phyloP scores from a whole-genome alignment of 495 filamentous ascomycete species.

The Neurospora sublineolata region DNA sequence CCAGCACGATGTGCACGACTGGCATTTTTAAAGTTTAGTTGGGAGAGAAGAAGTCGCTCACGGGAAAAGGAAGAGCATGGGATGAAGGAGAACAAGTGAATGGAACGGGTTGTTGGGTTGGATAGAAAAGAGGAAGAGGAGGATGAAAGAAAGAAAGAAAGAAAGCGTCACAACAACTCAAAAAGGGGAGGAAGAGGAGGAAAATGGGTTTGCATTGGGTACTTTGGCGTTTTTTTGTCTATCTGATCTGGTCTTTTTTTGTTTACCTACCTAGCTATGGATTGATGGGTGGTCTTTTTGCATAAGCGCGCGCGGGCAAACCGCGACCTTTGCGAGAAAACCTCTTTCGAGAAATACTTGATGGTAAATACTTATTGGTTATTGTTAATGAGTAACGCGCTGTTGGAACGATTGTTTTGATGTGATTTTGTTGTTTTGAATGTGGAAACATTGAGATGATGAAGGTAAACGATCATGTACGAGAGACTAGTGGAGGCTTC shows the following conservation, averaged over 20 bases:
- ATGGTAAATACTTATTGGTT: too few species aligned
- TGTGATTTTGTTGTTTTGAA: neutral
- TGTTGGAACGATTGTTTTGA: neutral
- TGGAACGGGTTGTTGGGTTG: neutral
- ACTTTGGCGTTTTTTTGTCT: neutral
- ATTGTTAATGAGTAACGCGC: neutral
- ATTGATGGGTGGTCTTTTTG: neutral
- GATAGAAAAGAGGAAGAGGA: neutral
- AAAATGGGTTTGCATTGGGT: neutral
- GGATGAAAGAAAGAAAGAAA: neutral
- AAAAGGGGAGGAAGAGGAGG: neutral
- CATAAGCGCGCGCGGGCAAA: neutral
- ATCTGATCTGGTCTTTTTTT: neutral
- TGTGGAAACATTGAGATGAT: neutral
- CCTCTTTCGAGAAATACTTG: neutral
- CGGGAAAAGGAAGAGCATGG: neutral
- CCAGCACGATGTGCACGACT: slow-evolving; percentile 14
- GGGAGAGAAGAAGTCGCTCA: neutral
- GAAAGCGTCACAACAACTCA: neutral
- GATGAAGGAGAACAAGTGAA: neutral
- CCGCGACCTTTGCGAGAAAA: neutral
- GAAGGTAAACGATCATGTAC: neutral
- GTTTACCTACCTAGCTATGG: neutral
- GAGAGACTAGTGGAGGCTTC: neutral
- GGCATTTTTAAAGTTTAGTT: neutral